phyloP scores from a whole-genome alignment of 1,284 basidiomycete species.

The Ustilago shanxiensis region DNA sequence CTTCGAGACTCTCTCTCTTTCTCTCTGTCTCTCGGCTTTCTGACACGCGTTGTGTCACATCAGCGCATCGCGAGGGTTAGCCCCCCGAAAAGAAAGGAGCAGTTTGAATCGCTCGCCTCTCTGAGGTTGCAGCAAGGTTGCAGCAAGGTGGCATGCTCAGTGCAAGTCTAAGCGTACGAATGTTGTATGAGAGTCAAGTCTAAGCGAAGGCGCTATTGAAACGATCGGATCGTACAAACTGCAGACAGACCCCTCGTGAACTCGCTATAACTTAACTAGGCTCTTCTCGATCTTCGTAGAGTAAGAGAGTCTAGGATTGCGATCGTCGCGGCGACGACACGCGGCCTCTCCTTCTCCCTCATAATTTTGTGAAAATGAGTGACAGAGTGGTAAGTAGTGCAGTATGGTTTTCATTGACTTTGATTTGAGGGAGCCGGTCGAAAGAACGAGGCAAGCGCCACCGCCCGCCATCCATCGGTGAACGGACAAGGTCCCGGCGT shows the following conservation, averaged over 20 bases:
- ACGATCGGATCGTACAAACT: background rate
- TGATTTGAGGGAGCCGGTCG: background rate
- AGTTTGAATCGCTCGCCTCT: background rate
- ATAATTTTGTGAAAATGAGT: no score
- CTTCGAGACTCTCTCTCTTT: background rate
- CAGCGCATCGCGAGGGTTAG: background rate
- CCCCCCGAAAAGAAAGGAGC: background rate
- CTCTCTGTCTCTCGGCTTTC: no score
- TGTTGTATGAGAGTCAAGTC: background rate
- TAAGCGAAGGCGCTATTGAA: background rate
- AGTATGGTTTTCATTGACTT: no score
- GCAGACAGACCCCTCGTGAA: background rate
- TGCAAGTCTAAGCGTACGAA: background rate
- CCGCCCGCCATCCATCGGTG: background rate
- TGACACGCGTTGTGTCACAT: background rate
- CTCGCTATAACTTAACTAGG: background rate
- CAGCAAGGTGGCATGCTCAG: background rate
- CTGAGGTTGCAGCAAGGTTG: background rate
- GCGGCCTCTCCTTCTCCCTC: background rate
- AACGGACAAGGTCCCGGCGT: constrained; percentile 3
- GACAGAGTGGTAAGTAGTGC: no score
- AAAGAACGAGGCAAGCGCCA: background rate
- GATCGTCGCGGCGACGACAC: background rate
- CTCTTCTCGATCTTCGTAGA: no score
- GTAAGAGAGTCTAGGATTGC: no score